Base-by-base conservation (phyloP, 2,329 filamentous ascomycete genomes). In the Aureobasidium sp. region DNA sequence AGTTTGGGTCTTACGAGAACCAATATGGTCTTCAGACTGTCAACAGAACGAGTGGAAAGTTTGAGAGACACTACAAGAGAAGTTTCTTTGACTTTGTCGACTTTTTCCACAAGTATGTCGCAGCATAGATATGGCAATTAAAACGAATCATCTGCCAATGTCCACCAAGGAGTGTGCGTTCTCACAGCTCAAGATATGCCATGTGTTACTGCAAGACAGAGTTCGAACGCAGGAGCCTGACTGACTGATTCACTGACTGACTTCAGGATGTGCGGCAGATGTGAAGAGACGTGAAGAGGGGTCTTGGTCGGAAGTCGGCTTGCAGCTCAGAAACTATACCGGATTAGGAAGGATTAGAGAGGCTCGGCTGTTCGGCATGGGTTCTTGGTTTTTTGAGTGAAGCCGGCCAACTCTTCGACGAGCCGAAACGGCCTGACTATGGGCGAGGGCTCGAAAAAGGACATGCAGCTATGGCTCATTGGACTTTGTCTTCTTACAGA, bases 11-110 rank as follows among this genome's bases (percentile, higher is more conserved):
- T 37, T 81, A 75, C 53, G 67, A 73, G 0, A 68, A 75, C 15
- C 79, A 80, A 3, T 86, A 83, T 70, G 83, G 83, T 0, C 76
- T 86, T 47, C 82, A 85, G 68, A 77, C 70, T 51, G 70, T 74
- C 29, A 74, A 74, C 51, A 62, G 70, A 15, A 74, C 72, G 36
- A 74, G 70, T 41, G 70, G 72, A 64, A 36, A 47, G 5, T 45
- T 37, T 47, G 70, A 73, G 65, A 65, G 73, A 64, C 64, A 66
- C 36, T 74, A 71, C 64, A 73, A 73, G 65, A 70, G 69, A 39
- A 74, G 70, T 64, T 72, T 73, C 57, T 75, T 75, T 60, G 70
- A 75, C 48, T 68, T 71, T 63, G 70, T 71, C 25, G 68, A 70
- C 60, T 67, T 70, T 53, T 70, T 73, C 47, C 55, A 58, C 42